phyloP scores from a whole-genome alignment of 805 yeast genomes.

The Metschnikowia baotianmanensis region DNA sequence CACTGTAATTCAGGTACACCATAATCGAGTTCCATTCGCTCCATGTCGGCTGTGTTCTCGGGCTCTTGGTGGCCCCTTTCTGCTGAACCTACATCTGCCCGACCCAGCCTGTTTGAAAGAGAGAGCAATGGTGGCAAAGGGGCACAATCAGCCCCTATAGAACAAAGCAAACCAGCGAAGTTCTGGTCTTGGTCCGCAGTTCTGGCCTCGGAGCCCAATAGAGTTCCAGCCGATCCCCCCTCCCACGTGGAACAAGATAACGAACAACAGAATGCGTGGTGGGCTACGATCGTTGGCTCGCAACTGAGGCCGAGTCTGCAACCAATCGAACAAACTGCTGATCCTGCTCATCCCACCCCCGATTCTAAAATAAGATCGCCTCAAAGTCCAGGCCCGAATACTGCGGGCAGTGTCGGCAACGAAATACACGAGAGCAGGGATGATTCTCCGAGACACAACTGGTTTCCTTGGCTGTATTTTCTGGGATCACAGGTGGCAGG shows the following conservation, averaged over 20 bases:
- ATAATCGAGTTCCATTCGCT: too few relatives aligned
- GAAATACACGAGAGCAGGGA: too few relatives aligned
- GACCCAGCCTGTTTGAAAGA: background rate
- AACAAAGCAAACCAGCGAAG: background rate
- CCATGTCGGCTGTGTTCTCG: slow-evolving; percentile 4
- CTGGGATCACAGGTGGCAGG: background rate
- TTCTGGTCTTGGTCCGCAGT: slow-evolving; percentile 6
- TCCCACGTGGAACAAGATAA: background rate
- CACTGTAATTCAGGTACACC: too few relatives aligned
- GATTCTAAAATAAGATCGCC: too few relatives aligned
- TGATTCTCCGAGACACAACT: background rate
- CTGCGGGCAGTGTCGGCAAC: too few relatives aligned
- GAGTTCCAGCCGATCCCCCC: background rate
- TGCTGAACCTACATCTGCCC: slow-evolving; percentile 4
- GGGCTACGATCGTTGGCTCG: slow-evolving; percentile 5
- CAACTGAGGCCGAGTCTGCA: too few relatives aligned
- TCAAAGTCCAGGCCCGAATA: too few relatives aligned
- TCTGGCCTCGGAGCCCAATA: slow-evolving; percentile 1
- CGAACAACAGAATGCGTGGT: slow-evolving; percentile 7
- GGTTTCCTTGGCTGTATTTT: slow-evolving; percentile 8
- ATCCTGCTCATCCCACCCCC: too few relatives aligned
- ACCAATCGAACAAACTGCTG: too few relatives aligned
- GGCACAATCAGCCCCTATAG: background rate
- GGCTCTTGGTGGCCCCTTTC: slow-evolving; percentile 10
- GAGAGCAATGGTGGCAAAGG: background rate